Base-by-base conservation (phyloP, 75 land plant species). In the Sequoiadendron giganteum region DNA sequence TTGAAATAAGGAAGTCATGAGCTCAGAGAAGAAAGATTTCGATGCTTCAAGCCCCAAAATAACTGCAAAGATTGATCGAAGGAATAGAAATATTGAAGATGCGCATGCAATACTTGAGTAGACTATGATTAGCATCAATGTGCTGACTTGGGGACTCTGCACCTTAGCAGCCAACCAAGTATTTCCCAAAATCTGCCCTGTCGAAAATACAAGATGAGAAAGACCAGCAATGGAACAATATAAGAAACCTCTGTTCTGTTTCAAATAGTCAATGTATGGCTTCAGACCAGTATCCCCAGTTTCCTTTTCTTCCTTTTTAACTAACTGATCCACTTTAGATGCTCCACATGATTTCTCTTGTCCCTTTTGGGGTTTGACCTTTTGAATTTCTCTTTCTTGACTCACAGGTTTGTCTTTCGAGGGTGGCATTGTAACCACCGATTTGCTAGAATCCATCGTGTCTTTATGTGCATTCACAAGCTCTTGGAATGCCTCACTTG, bases 391-490 rank as follows among this genome's bases (percentile, higher is more conserved):
- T 36, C 38, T 36, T 36, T 36, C 38, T 36, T 36, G 38, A 36
- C 38, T 36, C 38, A 36, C 38, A 36, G 38, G 38, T 36, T 36
- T 36, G 38, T 36, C 38, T 36, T 36, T 36, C 38, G 38, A 36
- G 38, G 38, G 38, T 36, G 38, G 38, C 38, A 36, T 36, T 36
- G 38, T 36, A 36, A 36, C 38, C 38, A 36, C 38, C 38, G 38
- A 36, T 36, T 36, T 36, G 38, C 0, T 36, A 36, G 38, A 36
- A 36, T 0, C 38, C 38, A 36, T 36, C 0, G 38, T 36, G 38
- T 93, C 92, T 85, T 92, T 92, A 90, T 97, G 99, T 54, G 99
- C 98, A 89, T 89, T 89, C 25, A 97, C 98, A 80, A 96, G 93
- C 47, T 87, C 91, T 86, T 92, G 91, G 89, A 97, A 96, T 84